These are phyloP conservation scores for Blastocrithidia nonstop DNA, from an alignment of 208 protist genomes.

Conservation along the genomic window DNA sequence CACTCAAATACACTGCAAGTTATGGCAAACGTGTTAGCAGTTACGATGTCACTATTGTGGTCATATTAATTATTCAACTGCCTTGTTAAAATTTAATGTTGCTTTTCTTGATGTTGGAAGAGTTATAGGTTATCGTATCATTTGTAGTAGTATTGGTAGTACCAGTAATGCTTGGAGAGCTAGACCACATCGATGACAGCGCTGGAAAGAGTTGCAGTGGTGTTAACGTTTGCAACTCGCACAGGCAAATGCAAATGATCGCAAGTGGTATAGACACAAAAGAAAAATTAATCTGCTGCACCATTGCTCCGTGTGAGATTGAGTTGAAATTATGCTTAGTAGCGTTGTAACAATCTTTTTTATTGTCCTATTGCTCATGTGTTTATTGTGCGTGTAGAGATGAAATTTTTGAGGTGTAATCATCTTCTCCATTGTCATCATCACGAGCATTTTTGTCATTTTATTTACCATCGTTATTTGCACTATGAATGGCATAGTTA, in stretches of 20 bases:
- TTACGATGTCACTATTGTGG: conserved; percentile 1
- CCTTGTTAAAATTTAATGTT: background rate
- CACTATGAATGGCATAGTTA: background rate
- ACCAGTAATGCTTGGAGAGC: background rate
- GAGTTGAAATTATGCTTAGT: background rate
- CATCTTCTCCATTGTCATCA: background rate
- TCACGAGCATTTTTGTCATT: background rate
- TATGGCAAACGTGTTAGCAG: conserved; percentile 19
- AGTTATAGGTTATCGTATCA: too few relatives aligned
- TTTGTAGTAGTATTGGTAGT: background rate
- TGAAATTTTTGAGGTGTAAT: background rate
- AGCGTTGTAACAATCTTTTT: background rate
- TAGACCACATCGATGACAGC: background rate
- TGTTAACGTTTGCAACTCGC: conserved; percentile 10
- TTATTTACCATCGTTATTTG: too few relatives aligned
- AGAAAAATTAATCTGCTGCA: conserved; percentile 24
- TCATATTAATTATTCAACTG: background rate
- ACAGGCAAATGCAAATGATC: conserved; percentile 6
- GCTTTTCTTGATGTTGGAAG: background rate
- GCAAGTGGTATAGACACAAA: conserved; percentile 23
- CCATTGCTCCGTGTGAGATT: conserved; percentile 2
- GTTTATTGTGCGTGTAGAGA: background rate
- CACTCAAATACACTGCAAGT: conserved; percentile 22
- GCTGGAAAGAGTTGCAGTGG: too few relatives aligned
- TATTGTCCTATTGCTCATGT: background rate